These are phyloP conservation scores for Hemerocallis citrina DNA, from an alignment of 106 monocot genomes.

Conservation along the genomic window DNA sequence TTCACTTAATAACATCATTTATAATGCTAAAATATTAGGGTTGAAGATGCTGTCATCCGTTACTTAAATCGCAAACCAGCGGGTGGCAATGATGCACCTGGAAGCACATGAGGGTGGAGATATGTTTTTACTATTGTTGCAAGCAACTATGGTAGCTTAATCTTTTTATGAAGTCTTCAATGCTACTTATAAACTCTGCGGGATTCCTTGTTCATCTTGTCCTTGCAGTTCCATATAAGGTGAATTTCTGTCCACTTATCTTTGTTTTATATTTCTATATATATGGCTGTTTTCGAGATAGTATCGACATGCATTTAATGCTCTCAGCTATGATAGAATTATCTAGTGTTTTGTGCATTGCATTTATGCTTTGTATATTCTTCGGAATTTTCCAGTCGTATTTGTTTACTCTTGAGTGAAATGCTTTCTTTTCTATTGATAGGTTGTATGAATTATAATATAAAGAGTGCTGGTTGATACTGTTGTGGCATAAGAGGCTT, in stretches of 20 bases:
- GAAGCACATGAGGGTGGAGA: conserved; percentile 45
- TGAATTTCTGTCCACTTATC: neutral
- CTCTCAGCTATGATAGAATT: too few relatives aligned
- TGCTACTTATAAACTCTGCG: neutral
- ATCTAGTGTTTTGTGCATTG: too few relatives aligned
- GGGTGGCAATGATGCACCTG: conserved; percentile 63
- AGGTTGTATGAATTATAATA: too few relatives aligned
- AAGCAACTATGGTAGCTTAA: neutral
- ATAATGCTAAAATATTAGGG: conserved; percentile 40
- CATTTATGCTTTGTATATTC: too few relatives aligned
- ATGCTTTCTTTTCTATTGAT: too few relatives aligned
- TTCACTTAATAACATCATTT: too few relatives aligned
- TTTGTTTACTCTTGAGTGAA: too few relatives aligned
- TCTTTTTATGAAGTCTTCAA: neutral
- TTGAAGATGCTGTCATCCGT: conserved; percentile 97
- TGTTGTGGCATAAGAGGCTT: too few relatives aligned
- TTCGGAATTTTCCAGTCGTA: too few relatives aligned
- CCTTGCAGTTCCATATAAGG: neutral
- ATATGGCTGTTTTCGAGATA: too few relatives aligned
- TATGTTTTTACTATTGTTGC: neutral
- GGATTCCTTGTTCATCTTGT: neutral
- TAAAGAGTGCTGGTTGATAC: too few relatives aligned
- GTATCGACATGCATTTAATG: too few relatives aligned
- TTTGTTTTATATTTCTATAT: neutral
- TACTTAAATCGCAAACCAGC: conserved; percentile 94